These are phyloP conservation scores for Lepiota venenata DNA, from an alignment of 768 basidiomycete species.

Conservation along the genomic window DNA sequence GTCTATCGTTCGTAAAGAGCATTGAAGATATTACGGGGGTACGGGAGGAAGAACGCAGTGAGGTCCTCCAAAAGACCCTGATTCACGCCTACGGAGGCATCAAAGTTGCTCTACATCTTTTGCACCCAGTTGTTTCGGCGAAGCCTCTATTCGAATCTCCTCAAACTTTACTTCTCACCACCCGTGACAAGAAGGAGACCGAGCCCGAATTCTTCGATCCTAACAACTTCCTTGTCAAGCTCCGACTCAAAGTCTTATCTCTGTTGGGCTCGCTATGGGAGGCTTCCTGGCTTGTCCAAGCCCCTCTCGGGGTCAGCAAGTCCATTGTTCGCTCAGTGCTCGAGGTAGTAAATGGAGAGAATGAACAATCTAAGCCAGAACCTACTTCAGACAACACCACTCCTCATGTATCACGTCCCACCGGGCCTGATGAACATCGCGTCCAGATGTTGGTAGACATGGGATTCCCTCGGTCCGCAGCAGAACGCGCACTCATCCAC, in stretches of 20 bases:
- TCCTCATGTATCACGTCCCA: slow-evolving; percentile 28
- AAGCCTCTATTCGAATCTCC: slow-evolving; percentile 82
- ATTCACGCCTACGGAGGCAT: slow-evolving; percentile 77
- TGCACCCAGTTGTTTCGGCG: slow-evolving; percentile 73
- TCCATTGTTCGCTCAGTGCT: slow-evolving; percentile 75
- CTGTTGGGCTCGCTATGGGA: slow-evolving; percentile 73
- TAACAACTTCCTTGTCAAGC: slow-evolving; percentile 80
- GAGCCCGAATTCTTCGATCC: slow-evolving; percentile 82
- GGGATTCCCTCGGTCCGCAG: slow-evolving; percentile 93
- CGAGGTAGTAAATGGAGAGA: slow-evolving; percentile 78
- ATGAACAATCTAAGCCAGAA: slow-evolving; percentile 63
- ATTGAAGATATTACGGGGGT: slow-evolving; percentile 52
- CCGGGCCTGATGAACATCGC: slow-evolving; percentile 70
- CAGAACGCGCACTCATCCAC: slow-evolving; percentile 78
- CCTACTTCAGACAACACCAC: slow-evolving; percentile 29
- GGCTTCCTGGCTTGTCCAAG: slow-evolving; percentile 73
- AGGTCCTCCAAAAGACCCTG: slow-evolving; percentile 58
- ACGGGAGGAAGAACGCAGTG: slow-evolving; percentile 53
- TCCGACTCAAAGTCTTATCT: slow-evolving; percentile 71
- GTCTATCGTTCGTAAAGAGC: slow-evolving; percentile 48
- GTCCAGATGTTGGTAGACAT: slow-evolving; percentile 89
- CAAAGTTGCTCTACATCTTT: slow-evolving; percentile 75
- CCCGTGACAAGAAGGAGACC: slow-evolving; percentile 75
- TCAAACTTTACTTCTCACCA: slow-evolving; percentile 70
- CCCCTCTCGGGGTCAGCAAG: slow-evolving; percentile 72